Percentiles rank a stretch among this genome's conserved stretches.
phyloP scores from a whole-genome alignment of 495 filamentous ascomycete species.

The Xylaria curta region DNA sequence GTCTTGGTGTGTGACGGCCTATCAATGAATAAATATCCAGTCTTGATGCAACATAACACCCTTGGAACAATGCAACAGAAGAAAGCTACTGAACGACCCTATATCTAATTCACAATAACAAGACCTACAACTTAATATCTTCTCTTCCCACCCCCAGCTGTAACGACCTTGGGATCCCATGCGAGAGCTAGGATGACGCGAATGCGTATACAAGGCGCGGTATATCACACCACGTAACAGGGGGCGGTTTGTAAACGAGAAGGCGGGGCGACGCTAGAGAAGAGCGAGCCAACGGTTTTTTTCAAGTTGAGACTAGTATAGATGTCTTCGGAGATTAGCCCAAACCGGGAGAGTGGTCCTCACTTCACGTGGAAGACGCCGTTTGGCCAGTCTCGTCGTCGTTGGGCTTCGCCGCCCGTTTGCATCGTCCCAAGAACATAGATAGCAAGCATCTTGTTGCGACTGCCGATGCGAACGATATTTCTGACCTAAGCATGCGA shows the following conservation, averaged over 20 bases:
- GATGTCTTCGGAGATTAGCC: conserved; percentile 11
- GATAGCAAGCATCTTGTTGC: neutral
- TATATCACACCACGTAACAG: no score
- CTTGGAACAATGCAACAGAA: neutral
- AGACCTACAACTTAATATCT: no score
- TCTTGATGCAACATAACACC: neutral
- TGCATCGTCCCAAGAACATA: neutral
- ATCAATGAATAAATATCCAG: neutral
- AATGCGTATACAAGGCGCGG: no score
- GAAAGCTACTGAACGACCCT: no score
- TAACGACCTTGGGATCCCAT: no score
- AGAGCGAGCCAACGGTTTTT: conserved; percentile 1
- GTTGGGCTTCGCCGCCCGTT: conserved; percentile 1
- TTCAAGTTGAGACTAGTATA: conserved; percentile 19
- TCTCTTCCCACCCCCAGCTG: no score
- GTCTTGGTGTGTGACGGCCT: neutral
- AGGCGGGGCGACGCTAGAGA: neutral
- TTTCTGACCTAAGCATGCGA: neutral
- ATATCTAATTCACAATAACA: no score
- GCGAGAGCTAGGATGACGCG: no score
- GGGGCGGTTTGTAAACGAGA: no score
- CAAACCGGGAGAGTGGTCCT: neutral
- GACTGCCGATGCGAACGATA: neutral
- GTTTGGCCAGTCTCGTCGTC: neutral
- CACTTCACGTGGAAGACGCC: conserved; percentile 4